A percentile compares a stretch with the other conserved stretches of the same genome.
Conservation (phyloP, 73 alveolate genomes). For the Loxodes magnus region DNA sequence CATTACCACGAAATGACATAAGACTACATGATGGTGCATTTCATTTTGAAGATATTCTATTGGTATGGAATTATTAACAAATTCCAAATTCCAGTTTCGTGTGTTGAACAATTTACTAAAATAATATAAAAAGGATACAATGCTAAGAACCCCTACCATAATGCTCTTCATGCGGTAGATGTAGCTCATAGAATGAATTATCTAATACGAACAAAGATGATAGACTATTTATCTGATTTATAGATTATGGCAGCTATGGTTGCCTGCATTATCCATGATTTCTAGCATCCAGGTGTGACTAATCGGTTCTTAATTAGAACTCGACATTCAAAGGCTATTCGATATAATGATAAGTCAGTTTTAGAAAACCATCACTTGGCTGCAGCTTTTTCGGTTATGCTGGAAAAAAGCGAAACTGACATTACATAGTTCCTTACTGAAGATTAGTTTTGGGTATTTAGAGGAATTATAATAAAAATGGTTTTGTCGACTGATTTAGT, state of each 20-base stretch:
- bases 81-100: slow-evolving; percentile 37
- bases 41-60: slow-evolving; percentile 38
- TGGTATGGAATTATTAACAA: slow-evolving; percentile 40
- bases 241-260: slow-evolving; percentile 52
- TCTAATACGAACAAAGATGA: slow-evolving; percentile 30
- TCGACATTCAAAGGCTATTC: slow-evolving; percentile 62
- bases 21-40: slow-evolving; percentile 34
- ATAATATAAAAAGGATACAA: slow-evolving; percentile 9
- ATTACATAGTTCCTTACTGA: slow-evolving; percentile 55
- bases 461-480: slow-evolving; percentile 64
- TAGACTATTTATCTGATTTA: slow-evolving; percentile 43
- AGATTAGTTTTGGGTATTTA: slow-evolving; percentile 49
- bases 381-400: slow-evolving; percentile 58
- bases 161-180: slow-evolving; percentile 39
- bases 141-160: slow-evolving; percentile 31
- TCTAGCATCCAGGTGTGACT: slow-evolving; percentile 82
- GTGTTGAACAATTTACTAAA: not conserved
- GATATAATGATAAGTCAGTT: slow-evolving; percentile 74
- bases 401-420: slow-evolving; percentile 53
- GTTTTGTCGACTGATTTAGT: slow-evolving; percentile 73
- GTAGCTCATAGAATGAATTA: slow-evolving; percentile 40
- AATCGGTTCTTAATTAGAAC: slow-evolving; percentile 63
- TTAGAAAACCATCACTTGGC: slow-evolving; percentile 85
- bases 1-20: slow-evolving; percentile 29
- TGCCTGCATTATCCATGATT: slow-evolving; percentile 68